These are phyloP conservation scores for Scedosporium minutisporum DNA, from an alignment of 2,329 filamentous ascomycete genomes.

Conservation along the genomic window DNA sequence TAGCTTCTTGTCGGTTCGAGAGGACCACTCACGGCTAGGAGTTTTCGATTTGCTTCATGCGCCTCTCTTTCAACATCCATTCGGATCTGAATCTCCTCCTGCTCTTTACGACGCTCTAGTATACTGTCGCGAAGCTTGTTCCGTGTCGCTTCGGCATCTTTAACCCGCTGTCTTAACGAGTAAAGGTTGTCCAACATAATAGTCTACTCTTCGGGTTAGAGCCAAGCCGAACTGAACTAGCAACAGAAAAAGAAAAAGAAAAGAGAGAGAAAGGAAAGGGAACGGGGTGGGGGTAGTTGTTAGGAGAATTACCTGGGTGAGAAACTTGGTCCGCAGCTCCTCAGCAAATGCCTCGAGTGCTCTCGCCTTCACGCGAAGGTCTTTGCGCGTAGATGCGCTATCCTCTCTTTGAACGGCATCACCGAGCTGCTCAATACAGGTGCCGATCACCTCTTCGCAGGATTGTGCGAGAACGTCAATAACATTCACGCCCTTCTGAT, in stretches of 20 bases:
- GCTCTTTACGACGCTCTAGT: slow-evolving; percentile 46
- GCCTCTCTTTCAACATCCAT: slow-evolving; percentile 54
- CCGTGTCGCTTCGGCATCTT: slow-evolving; percentile 47
- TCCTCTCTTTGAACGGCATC: slow-evolving; percentile 27
- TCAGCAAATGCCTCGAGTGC: slow-evolving; percentile 50
- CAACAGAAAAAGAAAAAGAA: too few relatives aligned
- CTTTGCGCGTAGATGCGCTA: slow-evolving; percentile 38
- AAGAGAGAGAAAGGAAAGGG: too few relatives aligned
- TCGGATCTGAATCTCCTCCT: slow-evolving; percentile 50
- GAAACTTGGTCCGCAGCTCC: slow-evolving; percentile 43
- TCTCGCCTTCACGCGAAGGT: slow-evolving; percentile 43
- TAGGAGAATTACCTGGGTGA: slow-evolving; percentile 44
- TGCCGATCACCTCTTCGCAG: slow-evolving; percentile 50
- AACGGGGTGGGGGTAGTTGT: neutral
- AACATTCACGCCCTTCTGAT: slow-evolving; percentile 46
- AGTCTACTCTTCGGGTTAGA: slow-evolving; percentile 25
- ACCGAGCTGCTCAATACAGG: slow-evolving; percentile 36
- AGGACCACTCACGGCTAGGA: slow-evolving; percentile 1
- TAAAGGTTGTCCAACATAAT: slow-evolving; percentile 51
- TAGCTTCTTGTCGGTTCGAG: neutral
- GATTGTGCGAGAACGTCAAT: slow-evolving; percentile 54
- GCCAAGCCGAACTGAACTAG: neutral
- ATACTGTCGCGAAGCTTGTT: slow-evolving; percentile 49
- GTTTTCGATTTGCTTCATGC: slow-evolving; percentile 44
- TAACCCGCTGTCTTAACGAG: slow-evolving; percentile 46